Evolutionary conservation across 2,329 filamentous ascomycete species (phyloP), one percentile per base, ranked within the genome.

Genomic region (Ceratocystis albifundus): DNA sequence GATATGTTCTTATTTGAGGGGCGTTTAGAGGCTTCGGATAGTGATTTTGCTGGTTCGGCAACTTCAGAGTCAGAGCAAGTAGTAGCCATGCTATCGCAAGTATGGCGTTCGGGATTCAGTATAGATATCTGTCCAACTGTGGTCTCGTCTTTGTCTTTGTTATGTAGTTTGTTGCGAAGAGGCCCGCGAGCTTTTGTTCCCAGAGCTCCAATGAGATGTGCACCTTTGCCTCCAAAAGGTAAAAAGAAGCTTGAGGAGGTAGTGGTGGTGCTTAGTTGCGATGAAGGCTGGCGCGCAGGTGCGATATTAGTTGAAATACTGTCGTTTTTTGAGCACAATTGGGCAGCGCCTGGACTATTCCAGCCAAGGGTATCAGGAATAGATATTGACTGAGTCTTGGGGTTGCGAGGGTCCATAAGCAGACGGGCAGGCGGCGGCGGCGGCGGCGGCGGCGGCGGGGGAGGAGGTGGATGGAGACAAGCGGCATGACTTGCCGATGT

Each of bases 341-440:
- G 66, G 30, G 65, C 10, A 78, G 77, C 67, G 76, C 76, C 57
- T 77, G 69, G 25, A 76, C 71, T 77, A 28, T 74, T 75, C 81
- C 81, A 84, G 71, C 76, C 76, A 69, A 83, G 72, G 3, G 82
- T 84, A 74, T 85, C 83, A 17, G 82, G 82, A 68, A 85, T 74
- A 3, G 79, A 80, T 44, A 73, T 74, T n/a, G 77, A 75, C 10
- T 72, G 72, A 12, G 69, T 55, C 4, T 64, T 69, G 17, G 74
- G 70, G 67, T 71, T 73, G 53, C 70, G 63, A 30, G 72, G 50
- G 12, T 20, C 25, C 12, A 12, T 15, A 41, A 41, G 36, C 36
- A 12, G 36, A 32, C 36, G 20, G 45, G 50, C 50, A 53, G 41
- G 53, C 17, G 22, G 12, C 10, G 61, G n/a, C n/a, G n/a, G n/a